These are phyloP conservation scores for Sarocladium strictum DNA, from an alignment of 2,329 filamentous ascomycete species.

Conservation along the genomic window DNA sequence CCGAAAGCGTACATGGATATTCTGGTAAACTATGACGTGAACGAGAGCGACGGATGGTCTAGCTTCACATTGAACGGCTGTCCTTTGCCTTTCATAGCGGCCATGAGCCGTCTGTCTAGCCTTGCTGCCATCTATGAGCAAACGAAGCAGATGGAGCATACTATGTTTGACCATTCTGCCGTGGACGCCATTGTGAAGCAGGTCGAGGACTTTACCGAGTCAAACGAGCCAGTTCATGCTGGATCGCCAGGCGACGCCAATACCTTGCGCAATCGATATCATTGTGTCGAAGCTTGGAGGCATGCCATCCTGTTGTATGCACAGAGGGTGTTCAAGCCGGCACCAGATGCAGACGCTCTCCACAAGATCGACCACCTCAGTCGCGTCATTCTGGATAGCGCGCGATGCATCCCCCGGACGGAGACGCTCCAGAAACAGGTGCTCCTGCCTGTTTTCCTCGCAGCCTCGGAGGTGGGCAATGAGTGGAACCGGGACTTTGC, in stretches of 20 bases:
- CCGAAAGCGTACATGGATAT: neutral
- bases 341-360: slow-evolving; percentile 11
- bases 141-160: slow-evolving; percentile 6
- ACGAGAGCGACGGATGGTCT: slow-evolving; percentile 2
- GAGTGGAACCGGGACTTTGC: slow-evolving; percentile 4
- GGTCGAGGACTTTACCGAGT: neutral
- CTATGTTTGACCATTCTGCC: neutral
- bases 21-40: neutral
- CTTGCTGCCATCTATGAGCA: slow-evolving; percentile 4
- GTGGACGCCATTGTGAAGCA: neutral
- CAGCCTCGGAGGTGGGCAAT: slow-evolving; percentile 13
- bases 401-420: slow-evolving; percentile 21
- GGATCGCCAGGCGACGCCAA: neutral
- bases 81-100: neutral
- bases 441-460: slow-evolving; percentile 29
- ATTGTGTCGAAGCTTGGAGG: slow-evolving; percentile 29
- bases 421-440: slow-evolving; percentile 28
- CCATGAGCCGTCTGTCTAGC: neutral
- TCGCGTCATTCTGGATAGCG: slow-evolving; percentile 23
- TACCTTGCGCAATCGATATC: slow-evolving; percentile 14
- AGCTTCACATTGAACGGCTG: slow-evolving; percentile 7
- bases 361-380: slow-evolving; percentile 16
- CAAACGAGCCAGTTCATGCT: neutral
- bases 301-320: slow-evolving; percentile 26
- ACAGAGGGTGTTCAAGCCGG: slow-evolving; percentile 22